phyloP scores from a whole-genome alignment of 495 filamentous ascomycete species.

The Antarctomyces pellizariae region DNA sequence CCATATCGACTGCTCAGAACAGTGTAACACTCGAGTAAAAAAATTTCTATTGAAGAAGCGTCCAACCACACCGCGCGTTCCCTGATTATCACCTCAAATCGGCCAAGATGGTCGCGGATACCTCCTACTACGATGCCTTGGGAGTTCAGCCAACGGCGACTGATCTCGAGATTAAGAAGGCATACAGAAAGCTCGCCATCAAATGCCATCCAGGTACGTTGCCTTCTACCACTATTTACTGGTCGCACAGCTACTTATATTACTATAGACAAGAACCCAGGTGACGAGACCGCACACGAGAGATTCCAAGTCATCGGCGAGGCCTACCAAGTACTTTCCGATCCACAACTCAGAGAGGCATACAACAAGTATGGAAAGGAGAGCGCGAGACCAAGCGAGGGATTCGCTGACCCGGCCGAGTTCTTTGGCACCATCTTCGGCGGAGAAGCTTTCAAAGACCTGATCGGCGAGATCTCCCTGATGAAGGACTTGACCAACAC shows the following conservation, averaged over 20 bases:
- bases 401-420: conserved; percentile 90
- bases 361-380: conserved; percentile 98
- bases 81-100: background rate
- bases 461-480: conserved; percentile 76
- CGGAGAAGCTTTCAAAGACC: conserved; percentile 80
- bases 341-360: conserved; percentile 59
- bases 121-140: conserved; percentile 73
- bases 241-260: background rate
- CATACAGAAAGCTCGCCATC: conserved; percentile 92
- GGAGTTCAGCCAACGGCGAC: conserved; percentile 73
- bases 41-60: too few species aligned
- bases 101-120: conserved; percentile 56
- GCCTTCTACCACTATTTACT: background rate
- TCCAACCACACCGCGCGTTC: too few species aligned
- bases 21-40: too few species aligned
- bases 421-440: conserved; percentile 99
- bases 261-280: conserved; percentile 78
- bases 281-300: conserved; percentile 78
- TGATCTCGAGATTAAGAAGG: conserved; percentile 97
- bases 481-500: conserved; percentile 81
- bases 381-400: conserved; percentile 58
- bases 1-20: too few species aligned
- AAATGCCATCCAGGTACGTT: conserved; percentile 32
- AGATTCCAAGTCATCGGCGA: conserved; percentile 92
- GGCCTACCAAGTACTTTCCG: conserved; percentile 90